Percentiles rank a stretch among this genome's conserved stretches.
These are phyloP conservation scores for Nicotiana rustica DNA, from an alignment of 305 asterid genomes.

Conservation along the genomic window DNA sequence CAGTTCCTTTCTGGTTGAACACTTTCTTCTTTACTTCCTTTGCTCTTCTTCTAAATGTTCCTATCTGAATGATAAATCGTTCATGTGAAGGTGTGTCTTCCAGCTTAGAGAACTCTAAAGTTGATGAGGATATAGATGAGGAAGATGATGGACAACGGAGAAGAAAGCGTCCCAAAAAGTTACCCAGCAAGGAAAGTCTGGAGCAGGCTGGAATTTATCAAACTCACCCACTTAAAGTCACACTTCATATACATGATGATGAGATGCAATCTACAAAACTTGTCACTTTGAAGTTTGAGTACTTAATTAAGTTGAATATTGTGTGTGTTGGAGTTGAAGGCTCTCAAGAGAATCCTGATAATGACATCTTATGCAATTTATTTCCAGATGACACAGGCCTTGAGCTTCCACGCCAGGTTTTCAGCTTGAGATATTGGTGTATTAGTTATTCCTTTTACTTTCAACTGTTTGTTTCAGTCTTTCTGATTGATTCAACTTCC, in stretches of 20 bases:
- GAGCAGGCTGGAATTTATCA: conserved; percentile 91
- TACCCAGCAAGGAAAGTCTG: conserved; percentile 76
- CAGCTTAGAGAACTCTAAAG: conserved; percentile 68
- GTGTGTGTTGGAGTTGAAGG: conserved; percentile 93
- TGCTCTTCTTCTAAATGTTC: conserved; percentile 1
- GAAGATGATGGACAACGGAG: conserved; percentile 96
- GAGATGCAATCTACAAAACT: conserved; percentile 63
- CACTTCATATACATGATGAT: conserved; percentile 73
- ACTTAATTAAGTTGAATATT: conserved; percentile 71
- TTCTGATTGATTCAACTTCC: conserved; percentile 24
- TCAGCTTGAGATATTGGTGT: conserved; percentile 37
- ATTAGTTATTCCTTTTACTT: conserved; percentile 33
- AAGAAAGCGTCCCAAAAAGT: conserved; percentile 93
- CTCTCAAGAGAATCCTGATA: conserved; percentile 64
- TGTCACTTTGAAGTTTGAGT: conserved; percentile 83
- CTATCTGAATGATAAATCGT: conserved; percentile 19
- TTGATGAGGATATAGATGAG: conserved; percentile 86
- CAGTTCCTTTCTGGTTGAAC: neutral
- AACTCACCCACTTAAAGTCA: conserved; percentile 89
- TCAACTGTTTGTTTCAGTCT: conserved; percentile 28
- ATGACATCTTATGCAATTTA: conserved; percentile 81
- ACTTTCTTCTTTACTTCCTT: neutral
- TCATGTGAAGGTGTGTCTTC: conserved; percentile 56
- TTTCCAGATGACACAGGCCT: conserved; percentile 98
- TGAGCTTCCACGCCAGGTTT: conserved; percentile 97